These are phyloP conservation scores for Juglanconis oblonga DNA, from an alignment of 2,329 filamentous ascomycete genomes.

Conservation along the genomic window DNA sequence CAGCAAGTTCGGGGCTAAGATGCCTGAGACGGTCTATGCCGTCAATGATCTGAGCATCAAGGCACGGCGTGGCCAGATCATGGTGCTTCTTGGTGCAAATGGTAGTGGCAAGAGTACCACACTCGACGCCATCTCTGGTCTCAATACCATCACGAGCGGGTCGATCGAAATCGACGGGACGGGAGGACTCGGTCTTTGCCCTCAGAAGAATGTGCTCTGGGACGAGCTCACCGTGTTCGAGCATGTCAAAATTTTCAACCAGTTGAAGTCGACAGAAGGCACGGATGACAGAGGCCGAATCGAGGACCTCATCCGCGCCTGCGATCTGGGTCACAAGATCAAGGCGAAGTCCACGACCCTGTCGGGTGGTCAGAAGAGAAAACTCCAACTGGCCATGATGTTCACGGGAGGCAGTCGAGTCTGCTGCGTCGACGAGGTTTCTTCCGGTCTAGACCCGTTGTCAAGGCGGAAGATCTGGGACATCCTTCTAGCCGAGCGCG, in stretches of 20 bases:
- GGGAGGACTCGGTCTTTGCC: conserved; percentile 80
- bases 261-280: conserved; percentile 57
- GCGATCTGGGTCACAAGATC: conserved; percentile 74
- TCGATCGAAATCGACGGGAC: conserved; percentile 74
- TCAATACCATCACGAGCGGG: conserved; percentile 73
- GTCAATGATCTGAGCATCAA: conserved; percentile 71
- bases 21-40: conserved; percentile 65
- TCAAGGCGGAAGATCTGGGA: conserved; percentile 91
- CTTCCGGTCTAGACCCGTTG: conserved; percentile 81
- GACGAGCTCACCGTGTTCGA: conserved; percentile 82
- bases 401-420: conserved; percentile 84
- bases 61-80: conserved; percentile 75
- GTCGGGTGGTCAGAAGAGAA: conserved; percentile 88
- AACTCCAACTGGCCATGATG: conserved; percentile 93
- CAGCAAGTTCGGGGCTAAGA: conserved; percentile 3
- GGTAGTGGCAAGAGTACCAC: conserved; percentile 90
- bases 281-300: conserved; percentile 58
- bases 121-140: conserved; percentile 80
- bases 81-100: conserved; percentile 84
- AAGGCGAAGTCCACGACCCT: conserved; percentile 72
- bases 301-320: conserved; percentile 59
- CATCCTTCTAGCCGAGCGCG: conserved; percentile 81
- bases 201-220: conserved; percentile 94
- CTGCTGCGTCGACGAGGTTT: conserved; percentile 90
- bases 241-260: conserved; percentile 81